Evolutionary conservation across 2,329 filamentous ascomycete species (phyloP), one percentile per base, ranked within the genome.

Genomic region (Claviceps pazoutovae): DNA sequence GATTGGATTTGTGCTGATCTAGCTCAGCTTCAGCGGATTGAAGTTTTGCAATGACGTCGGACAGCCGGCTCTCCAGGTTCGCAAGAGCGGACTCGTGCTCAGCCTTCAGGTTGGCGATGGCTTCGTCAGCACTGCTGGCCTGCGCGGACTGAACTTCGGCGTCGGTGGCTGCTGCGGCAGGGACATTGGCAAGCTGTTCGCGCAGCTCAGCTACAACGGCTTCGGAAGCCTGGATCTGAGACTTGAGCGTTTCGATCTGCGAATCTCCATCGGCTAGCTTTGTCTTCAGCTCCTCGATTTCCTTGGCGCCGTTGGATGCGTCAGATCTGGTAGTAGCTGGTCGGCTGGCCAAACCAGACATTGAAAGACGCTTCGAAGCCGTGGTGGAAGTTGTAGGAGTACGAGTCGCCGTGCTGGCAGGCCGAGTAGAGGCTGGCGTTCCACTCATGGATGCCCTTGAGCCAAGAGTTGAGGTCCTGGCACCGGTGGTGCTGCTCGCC

Each of bases 221-320:
- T 59, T 81, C 70, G 0, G 76, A 79, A 8, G 72, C 65, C 53
- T 73, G 66, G 48, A 83, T 73, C 58, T 83, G 74, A 5, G 70
- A 68, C 62, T 78, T 79, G 34, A 83, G 71, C 13, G 74, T 65
- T 51, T 75, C 71, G 9, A 83, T 75, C 59, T 81, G 76, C 6
- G 71, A 63, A 59, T 83, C 78, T 55, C 77, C 79, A 36, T 77
- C 72, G 4, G 71, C 69, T 21, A 84, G 68, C 64, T 82, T 81
- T 7, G 70, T 64, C 67, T 79, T 83, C 44, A 84, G 69, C 46
- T 79, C 74, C 48, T 83, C 79, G 3, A 78, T 67, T 59, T 80
- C 78, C 65, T 79, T 82, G 19, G 72, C 62, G 7, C 72, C 69
- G 16, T 69, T 62, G 21, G 71, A 68, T 37, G 70, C 63, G 43